phyloP scores from a whole-genome alignment of 495 filamentous ascomycete genomes.

The Baudoinia panamericana region DNA sequence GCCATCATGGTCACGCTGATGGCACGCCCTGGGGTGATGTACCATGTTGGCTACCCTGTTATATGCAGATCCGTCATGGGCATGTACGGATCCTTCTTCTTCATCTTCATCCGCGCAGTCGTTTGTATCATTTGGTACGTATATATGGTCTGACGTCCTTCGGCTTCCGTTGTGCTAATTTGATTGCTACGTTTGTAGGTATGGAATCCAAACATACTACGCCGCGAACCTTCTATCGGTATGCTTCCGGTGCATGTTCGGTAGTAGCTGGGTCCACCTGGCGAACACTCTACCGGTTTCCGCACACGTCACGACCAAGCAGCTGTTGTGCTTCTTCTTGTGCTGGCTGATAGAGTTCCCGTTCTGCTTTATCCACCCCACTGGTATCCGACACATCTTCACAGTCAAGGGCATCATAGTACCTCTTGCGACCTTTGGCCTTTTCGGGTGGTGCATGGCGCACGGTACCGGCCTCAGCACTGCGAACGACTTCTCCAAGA shows the following conservation, averaged over 20 bases:
- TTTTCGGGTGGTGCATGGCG: slow-evolving; percentile 33
- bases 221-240: too few species aligned
- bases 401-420: slow-evolving; percentile 38
- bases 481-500: neutral
- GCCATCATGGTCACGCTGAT: too few species aligned
- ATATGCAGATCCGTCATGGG: slow-evolving; percentile 28
- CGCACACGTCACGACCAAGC: slow-evolving; percentile 50
- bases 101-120: slow-evolving; percentile 4
- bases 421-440: slow-evolving; percentile 23
- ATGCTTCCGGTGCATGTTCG: too few species aligned
- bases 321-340: slow-evolving; percentile 52
- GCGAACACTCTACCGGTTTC: slow-evolving; percentile 31
- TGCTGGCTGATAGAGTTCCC: slow-evolving; percentile 46
- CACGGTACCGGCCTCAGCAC: slow-evolving; percentile 27
- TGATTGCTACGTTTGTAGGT: slow-evolving; percentile 27
- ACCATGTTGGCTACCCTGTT: too few species aligned
- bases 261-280: slow-evolving; percentile 27
- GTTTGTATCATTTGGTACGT: too few species aligned
- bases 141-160: neutral
- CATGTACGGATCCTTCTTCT: slow-evolving; percentile 32
- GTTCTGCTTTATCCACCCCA: slow-evolving; percentile 43
- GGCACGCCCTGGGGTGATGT: too few species aligned
- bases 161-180: slow-evolving; percentile 1
- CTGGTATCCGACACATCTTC: slow-evolving; percentile 45
- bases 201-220: slow-evolving; percentile 23